A percentile compares a stretch with the other conserved stretches of the same genome.
These are phyloP conservation scores for Rhodomyrtus tomentosa DNA, from an alignment of 345 rosid genomes.

Conservation along the genomic window DNA sequence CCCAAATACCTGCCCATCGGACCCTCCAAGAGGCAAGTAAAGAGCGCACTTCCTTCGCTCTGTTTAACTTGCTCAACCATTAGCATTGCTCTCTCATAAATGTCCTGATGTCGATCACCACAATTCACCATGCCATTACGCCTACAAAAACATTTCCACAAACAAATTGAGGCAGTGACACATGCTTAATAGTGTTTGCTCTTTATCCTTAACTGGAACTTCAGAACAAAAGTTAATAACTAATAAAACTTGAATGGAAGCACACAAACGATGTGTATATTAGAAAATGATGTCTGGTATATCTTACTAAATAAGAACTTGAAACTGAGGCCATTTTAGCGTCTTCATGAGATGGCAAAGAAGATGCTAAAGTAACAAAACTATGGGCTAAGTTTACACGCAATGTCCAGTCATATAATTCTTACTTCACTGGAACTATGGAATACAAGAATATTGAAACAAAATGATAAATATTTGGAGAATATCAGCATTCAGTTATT, in stretches of 20 bases:
- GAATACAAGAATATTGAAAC: too few species aligned
- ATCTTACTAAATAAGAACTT: not conserved
- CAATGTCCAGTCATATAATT: not conserved
- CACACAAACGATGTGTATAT: not conserved
- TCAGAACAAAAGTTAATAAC: not conserved
- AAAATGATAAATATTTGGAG: too few species aligned
- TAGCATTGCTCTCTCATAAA: conserved; percentile 66
- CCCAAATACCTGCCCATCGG: conserved; percentile 69
- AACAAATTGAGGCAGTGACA: not conserved
- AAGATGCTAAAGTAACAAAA: not conserved
- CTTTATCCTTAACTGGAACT: not conserved
- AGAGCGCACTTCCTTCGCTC: conserved; percentile 81
- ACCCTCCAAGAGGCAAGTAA: conserved; percentile 93
- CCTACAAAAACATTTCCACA: conserved; percentile 20
- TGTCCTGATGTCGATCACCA: conserved; percentile 63
- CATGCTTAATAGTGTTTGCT: not conserved
- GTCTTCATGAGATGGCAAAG: not conserved
- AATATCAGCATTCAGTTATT: not conserved
- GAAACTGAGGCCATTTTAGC: not conserved
- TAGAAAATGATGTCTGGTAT: not conserved
- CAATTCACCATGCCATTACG: conserved; percentile 84
- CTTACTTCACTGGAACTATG: too few species aligned
- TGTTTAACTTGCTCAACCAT: conserved; percentile 84
- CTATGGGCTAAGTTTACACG: not conserved
- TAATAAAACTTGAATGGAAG: not conserved